These are phyloP conservation scores for Coemansia sp. DNA, from an alignment of 192 early-diverging fungal species.

Conservation along the genomic window DNA sequence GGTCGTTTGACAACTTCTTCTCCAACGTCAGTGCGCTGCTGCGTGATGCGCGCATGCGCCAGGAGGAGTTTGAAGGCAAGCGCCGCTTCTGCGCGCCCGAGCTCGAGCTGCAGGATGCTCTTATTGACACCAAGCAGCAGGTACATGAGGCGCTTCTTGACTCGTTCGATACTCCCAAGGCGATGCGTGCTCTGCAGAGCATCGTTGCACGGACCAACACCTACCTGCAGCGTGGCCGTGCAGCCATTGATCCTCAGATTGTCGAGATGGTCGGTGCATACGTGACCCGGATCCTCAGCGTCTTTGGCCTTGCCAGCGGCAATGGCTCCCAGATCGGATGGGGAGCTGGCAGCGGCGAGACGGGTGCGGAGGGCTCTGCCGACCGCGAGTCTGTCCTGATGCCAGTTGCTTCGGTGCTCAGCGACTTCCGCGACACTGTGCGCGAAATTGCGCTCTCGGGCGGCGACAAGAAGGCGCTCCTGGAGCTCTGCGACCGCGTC, in stretches of 20 bases:
- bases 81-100: slow-evolving; percentile 73
- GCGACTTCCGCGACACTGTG: slow-evolving; percentile 86
- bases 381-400: slow-evolving; percentile 61
- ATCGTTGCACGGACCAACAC: slow-evolving; percentile 76
- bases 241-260: slow-evolving; percentile 63
- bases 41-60: slow-evolving; percentile 56
- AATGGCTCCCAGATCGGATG: slow-evolving; percentile 69
- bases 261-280: slow-evolving; percentile 77
- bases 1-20: slow-evolving; percentile 87
- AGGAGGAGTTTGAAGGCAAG: slow-evolving; percentile 57
- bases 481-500: slow-evolving; percentile 79
- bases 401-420: slow-evolving; percentile 77
- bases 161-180: slow-evolving; percentile 84
- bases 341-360: slow-evolving; percentile 29
- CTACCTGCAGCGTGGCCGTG: slow-evolving; percentile 65
- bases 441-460: slow-evolving; percentile 63
- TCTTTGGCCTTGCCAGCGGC: slow-evolving; percentile 75
- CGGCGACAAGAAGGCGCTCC: slow-evolving; percentile 56
- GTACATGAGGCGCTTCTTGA: slow-evolving; percentile 89
- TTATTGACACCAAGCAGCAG: slow-evolving; percentile 62
- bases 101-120: slow-evolving; percentile 60
- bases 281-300: slow-evolving; percentile 74
- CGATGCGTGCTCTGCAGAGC: slow-evolving; percentile 75
- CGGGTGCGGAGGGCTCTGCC: slow-evolving; percentile 15
- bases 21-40: slow-evolving; percentile 73